Base-by-base conservation (phyloP, 805 yeast species). In the Suhomyces kilbournensis region DNA sequence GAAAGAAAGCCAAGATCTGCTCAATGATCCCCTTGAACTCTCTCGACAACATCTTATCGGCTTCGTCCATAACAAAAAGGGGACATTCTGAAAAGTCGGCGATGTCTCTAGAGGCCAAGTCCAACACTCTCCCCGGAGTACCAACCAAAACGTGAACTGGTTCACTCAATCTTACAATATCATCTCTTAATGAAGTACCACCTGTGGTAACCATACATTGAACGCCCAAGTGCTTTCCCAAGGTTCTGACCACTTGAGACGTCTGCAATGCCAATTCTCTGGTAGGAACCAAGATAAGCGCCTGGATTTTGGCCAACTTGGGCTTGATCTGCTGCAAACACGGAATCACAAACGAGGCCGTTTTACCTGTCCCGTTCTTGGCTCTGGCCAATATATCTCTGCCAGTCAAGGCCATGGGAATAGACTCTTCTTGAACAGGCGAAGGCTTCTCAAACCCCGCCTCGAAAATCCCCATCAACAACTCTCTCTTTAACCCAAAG, bases 181-280 rank as follows among this genome's bases (percentile, higher is more conserved):
- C 99, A 73, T 94, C 99, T 72, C 88, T 86, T 60, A 94, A 78
- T 53, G 87, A 83, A 45, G 99, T 94, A 66, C 99, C 99, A 71
- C 99, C 99, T 10, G 98, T 94, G 71, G 98, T 87, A 52, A 93
- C 97, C 98, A 94, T 93, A 66, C 94, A 90, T 67, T 92, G 86
- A 59, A 91, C 78, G 30, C 91, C 93, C 70, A 94, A 78, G 70
- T 94, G 98, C 68, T 91, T 91, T 54, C 97, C 97, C 57, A 94
- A 79, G 10, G 98, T 92, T 72, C 93, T 87, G 51, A 94, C 97
- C 30, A 94, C 99, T 71, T 93, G 97, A 9, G 97, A 90, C 6
- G 98, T 94, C 74, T 94, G 99, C 64, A 94, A 79, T 3, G 99
- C 99, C 65, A 94, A 82, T 72, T 94, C 99, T 81, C 99, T 88